These are phyloP conservation scores for Ganoderma lucidum DNA, from an alignment of 1,284 basidiomycete genomes.

Conservation along the genomic window DNA sequence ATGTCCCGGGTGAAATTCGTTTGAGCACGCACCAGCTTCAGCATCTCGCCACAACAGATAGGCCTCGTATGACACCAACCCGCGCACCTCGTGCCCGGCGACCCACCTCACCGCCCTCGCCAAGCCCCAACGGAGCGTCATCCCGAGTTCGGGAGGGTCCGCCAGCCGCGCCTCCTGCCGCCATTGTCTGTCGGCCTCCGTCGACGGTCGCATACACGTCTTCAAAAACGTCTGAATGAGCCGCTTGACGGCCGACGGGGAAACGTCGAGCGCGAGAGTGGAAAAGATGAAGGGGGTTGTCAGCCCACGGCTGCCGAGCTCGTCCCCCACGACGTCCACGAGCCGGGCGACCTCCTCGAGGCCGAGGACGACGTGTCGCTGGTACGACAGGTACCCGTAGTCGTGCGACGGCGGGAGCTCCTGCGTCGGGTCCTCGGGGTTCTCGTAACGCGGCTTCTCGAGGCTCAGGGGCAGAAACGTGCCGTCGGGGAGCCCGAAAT, in stretches of 20 bases:
- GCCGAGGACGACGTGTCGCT: slow-evolving; percentile 77
- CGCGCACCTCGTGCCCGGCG: slow-evolving; percentile 73
- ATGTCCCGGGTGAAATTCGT: not conserved
- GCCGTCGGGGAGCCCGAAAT: slow-evolving; percentile 62
- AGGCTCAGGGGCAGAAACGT: slow-evolving; percentile 68
- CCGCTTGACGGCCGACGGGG: slow-evolving; percentile 70
- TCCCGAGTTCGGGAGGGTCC: slow-evolving; percentile 85
- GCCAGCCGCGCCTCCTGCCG: slow-evolving; percentile 83
- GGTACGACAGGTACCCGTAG: slow-evolving; percentile 78
- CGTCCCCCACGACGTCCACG: slow-evolving; percentile 73
- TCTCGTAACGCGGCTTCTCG: slow-evolving; percentile 52
- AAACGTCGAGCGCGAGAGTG: slow-evolving; percentile 85
- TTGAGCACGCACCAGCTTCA: slow-evolving; percentile 69
- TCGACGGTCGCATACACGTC: slow-evolving; percentile 55
- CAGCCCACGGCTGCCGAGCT: slow-evolving; percentile 78
- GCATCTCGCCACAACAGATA: slow-evolving; percentile 81
- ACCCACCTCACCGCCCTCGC: slow-evolving; percentile 73
- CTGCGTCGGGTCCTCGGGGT: slow-evolving; percentile 35
- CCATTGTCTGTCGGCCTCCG: slow-evolving; percentile 67
- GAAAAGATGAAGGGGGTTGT: slow-evolving; percentile 92
- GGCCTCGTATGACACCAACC: slow-evolving; percentile 79
- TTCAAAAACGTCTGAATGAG: slow-evolving; percentile 81
- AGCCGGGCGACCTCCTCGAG: slow-evolving; percentile 78
- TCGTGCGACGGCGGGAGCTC: slow-evolving; percentile 48
- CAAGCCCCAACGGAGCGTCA: slow-evolving; percentile 88